Base-by-base conservation (phyloP, 768 basidiomycete species). In the Lactarius hengduanensis region DNA sequence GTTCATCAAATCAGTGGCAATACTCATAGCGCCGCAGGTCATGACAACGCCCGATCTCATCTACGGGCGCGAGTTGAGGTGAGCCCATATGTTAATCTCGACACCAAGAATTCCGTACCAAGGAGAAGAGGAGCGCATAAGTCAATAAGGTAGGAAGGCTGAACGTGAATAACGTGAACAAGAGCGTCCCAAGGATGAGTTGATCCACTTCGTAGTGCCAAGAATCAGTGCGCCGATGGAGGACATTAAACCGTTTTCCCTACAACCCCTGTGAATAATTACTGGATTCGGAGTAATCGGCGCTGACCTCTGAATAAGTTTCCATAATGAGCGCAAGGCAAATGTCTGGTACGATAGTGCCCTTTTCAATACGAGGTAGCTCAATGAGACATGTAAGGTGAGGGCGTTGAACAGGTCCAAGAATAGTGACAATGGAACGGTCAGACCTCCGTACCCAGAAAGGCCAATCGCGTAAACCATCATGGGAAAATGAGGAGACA, bases 201-300 rank as follows among this genome's bases (percentile, higher is more conserved):
- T 98, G 94, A 75, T 98, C 96, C 32, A 95, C 82, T 61, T 94
- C 92, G 71, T 97, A 98, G 63, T 89, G 84, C 86, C 92, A 94
- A 0, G 89, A 84, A 72, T 98, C 97, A 4, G 87, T 89, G n/a
- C 96, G 86, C 61, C 90, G 84, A 38, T 96, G 86, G 7, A 99
- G 79, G 10, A 88, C 85, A 73, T 98, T 98, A 73, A 86, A 89
- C 57, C 94, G 84, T 77, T 92, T 98, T 0, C 96, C n/a, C 95
- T 96, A 69, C 20, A 15, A 26, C 0, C 43, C 30, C 34, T 18
- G 57, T 63, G 20, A 32, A 57, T 16, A 53, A 53, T 16, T 53
- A 53, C 16, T 50, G 15, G 22, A n/a, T 47, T 26, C 30, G 16
- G 28, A 57, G 47, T 53, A 45, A 61, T 13, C 61, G 9, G 30